Conservation (phyloP, 371 early-diverging fungal species). For the Mucor piriformis region DNA sequence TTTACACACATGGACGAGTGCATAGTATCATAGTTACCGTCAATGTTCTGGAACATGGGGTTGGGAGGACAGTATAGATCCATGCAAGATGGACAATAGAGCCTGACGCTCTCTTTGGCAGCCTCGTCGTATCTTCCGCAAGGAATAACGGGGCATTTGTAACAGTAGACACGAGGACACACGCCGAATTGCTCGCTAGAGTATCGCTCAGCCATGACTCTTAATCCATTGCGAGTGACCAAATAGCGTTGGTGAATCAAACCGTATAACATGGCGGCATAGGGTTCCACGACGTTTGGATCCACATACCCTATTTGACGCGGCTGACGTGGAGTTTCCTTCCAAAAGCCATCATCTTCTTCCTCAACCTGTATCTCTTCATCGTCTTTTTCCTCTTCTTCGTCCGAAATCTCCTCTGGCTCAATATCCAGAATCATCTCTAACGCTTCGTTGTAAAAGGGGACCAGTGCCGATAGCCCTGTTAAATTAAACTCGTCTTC, state of each 20-base stretch:
- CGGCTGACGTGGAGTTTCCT: conserved; percentile 20
- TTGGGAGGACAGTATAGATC: conserved; percentile 87
- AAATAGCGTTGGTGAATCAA: conserved; percentile 86
- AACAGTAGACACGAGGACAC: conserved; percentile 85
- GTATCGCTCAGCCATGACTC: conserved; percentile 76
- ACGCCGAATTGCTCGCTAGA: conserved; percentile 81
- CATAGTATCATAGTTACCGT: conserved; percentile 57
- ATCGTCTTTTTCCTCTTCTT: conserved; percentile 2
- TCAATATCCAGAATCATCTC: conserved; percentile 89
- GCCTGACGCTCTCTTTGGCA: conserved; percentile 64
- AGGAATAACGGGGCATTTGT: conserved; percentile 76
- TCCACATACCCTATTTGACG: conserved; percentile 29
- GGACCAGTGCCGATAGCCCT: conserved; percentile 83
- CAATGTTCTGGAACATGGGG: conserved; percentile 73
- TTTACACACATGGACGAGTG: not conserved
- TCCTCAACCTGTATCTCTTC: conserved; percentile 25
- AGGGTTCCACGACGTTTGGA: conserved; percentile 51
- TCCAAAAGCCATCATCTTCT: conserved; percentile 42
- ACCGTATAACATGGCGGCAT: conserved; percentile 73
- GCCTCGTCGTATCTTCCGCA: conserved; percentile 81
- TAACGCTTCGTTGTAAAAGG: conserved; percentile 81
- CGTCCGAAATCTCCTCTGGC: conserved; percentile 54
- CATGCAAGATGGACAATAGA: conserved; percentile 86
- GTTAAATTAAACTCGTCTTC: conserved; percentile 95
- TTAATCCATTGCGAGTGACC: conserved; percentile 76